Conservation (phyloP, 176 grass and related monocot genomes). For the Aegilops umbellulata region DNA sequence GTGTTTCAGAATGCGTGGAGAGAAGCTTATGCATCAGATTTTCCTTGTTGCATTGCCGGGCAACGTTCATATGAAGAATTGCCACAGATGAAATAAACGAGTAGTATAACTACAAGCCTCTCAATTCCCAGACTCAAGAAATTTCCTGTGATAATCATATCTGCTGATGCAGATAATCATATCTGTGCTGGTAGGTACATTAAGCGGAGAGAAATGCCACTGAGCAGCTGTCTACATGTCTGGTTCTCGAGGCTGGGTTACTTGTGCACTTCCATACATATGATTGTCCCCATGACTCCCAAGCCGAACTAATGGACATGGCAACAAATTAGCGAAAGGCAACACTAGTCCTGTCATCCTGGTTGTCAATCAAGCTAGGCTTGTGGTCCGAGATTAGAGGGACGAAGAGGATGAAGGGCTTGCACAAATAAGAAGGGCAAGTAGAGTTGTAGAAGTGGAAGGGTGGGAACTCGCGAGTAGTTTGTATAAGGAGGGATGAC, state of each 20-base stretch:
- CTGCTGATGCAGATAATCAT: too few species aligned
- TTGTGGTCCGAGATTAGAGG: neutral
- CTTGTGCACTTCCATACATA: neutral
- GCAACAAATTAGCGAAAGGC: neutral
- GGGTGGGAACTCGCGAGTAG: too few species aligned
- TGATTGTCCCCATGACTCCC: neutral
- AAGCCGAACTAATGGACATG: neutral
- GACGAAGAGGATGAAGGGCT: neutral
- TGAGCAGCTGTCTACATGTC: too few species aligned
- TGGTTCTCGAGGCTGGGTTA: neutral
- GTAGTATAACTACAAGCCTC: neutral
- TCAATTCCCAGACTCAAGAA: neutral
- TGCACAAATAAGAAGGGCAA: too few species aligned
- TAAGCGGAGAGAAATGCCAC: too few species aligned
- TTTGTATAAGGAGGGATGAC: too few species aligned
- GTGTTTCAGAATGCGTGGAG: neutral
- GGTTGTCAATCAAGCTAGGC: neutral
- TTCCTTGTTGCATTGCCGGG: neutral
- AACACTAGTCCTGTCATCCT: neutral
- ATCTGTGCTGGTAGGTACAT: too few species aligned
- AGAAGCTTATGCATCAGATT: neutral
- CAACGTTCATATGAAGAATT: neutral
- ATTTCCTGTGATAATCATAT: neutral
- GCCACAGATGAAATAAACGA: neutral
- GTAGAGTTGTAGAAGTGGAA: too few species aligned